Evolutionary conservation across 1,139 yeast genomes (phyloP).

Genomic region (Zygoascus meyerae): DNA sequence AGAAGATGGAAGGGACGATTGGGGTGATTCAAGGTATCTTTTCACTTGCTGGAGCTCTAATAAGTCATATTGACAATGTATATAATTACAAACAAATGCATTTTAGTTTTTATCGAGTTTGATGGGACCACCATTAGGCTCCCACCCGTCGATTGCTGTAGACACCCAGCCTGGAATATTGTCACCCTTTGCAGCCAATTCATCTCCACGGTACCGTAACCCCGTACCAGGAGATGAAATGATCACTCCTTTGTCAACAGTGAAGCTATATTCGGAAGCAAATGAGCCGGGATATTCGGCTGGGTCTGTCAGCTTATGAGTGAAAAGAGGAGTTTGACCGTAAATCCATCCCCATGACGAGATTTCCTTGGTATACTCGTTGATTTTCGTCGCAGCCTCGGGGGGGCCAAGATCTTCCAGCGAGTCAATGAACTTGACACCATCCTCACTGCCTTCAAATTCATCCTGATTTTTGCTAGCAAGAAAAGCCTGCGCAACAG

Average conservation of each 20-base stretch:
- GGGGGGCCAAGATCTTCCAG: slow-evolving; percentile 17
- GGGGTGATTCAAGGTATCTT: slow-evolving; percentile 61
- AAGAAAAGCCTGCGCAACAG: slow-evolving; percentile 41
- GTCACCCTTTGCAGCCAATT: slow-evolving; percentile 4
- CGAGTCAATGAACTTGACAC: slow-evolving; percentile 12
- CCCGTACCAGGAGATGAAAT: slow-evolving; percentile 1
- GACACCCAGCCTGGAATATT: slow-evolving; percentile 14
- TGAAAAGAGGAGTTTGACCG: slow-evolving; percentile 66
- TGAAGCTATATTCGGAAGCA: slow-evolving; percentile 34
- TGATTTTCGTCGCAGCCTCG: slow-evolving; percentile 45
- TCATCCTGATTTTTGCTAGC: slow-evolving; percentile 16
- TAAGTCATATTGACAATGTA: background rate
- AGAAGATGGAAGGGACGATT: slow-evolving; percentile 77
- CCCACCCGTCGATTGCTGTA: slow-evolving; percentile 17
- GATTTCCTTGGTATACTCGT: slow-evolving; percentile 41
- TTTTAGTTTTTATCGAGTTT: background rate
- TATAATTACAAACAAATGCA: slow-evolving; percentile 19
- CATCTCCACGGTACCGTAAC: slow-evolving; percentile 11
- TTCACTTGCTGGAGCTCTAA: slow-evolving; percentile 29
- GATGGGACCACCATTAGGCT: too few relatives aligned
- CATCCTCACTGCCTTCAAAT: slow-evolving; percentile 8
- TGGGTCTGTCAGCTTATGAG: slow-evolving; percentile 38
- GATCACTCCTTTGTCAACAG: slow-evolving; percentile 41
- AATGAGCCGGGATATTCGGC: slow-evolving; percentile 25
- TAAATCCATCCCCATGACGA: slow-evolving; percentile 64